phyloP scores from a whole-genome alignment of 768 basidiomycete species.

The Hebeloma cylindrosporum region DNA sequence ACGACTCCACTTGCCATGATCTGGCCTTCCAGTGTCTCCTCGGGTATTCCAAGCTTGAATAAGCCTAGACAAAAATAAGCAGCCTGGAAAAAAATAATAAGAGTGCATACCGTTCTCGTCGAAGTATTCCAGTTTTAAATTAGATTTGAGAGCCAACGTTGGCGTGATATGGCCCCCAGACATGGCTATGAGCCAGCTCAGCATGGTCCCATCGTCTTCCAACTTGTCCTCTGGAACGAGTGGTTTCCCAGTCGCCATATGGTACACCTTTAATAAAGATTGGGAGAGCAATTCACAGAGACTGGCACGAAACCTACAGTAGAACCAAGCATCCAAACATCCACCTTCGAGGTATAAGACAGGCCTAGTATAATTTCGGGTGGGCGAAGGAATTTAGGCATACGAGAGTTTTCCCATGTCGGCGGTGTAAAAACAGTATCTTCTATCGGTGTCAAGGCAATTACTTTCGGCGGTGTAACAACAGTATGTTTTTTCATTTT shows the following conservation, averaged over 20 bases:
- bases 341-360: neutral
- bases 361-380: neutral
- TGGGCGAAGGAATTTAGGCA: neutral
- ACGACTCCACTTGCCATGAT: neutral
- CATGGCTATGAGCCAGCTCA: slow-evolving; percentile 15
- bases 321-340: slow-evolving; percentile 6
- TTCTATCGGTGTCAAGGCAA: neutral
- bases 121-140: slow-evolving; percentile 4
- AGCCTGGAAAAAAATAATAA: neutral
- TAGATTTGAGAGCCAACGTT: slow-evolving; percentile 2
- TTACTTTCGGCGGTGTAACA: neutral
- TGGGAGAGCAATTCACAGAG: neutral
- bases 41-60: slow-evolving; percentile 11
- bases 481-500: too few species aligned
- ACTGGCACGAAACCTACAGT: neutral
- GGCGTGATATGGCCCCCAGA: slow-evolving; percentile 1
- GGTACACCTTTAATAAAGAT: slow-evolving; percentile 7
- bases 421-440: neutral
- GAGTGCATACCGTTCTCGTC: slow-evolving; percentile 5
- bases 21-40: slow-evolving; percentile 7
- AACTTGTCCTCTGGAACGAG: slow-evolving; percentile 10
- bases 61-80: neutral
- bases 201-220: slow-evolving; percentile 6
- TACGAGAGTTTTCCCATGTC: slow-evolving; percentile 9
- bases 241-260: slow-evolving; percentile 8